These are phyloP conservation scores for Boletus subcaerulescens DNA, from an alignment of 768 basidiomycete species.

Conservation along the genomic window DNA sequence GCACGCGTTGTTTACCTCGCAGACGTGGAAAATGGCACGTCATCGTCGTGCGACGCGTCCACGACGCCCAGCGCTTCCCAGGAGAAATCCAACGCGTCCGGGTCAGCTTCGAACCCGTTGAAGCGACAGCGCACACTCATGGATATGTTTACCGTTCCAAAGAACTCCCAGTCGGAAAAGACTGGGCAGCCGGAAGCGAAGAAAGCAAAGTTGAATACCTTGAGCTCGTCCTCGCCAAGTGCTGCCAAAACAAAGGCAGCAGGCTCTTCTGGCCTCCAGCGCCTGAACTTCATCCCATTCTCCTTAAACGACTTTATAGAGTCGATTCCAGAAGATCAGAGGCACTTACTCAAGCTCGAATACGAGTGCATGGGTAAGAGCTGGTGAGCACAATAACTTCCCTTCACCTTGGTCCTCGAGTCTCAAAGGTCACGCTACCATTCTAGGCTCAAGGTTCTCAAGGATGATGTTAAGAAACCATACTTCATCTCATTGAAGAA, in stretches of 20 bases:
- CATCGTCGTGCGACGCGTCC: slow-evolving; percentile 10
- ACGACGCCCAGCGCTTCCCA: slow-evolving; percentile 25
- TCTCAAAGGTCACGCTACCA: slow-evolving; percentile 6
- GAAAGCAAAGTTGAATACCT: slow-evolving; percentile 41
- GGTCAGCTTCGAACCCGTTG: slow-evolving; percentile 20
- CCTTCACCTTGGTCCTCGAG: neutral
- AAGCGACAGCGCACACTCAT: slow-evolving; percentile 64
- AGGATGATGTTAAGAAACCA: slow-evolving; percentile 70
- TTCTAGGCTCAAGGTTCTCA: slow-evolving; percentile 67
- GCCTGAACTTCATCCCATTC: slow-evolving; percentile 68
- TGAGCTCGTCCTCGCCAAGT: slow-evolving; percentile 20
- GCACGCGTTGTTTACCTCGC: slow-evolving; percentile 41
- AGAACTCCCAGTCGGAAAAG: slow-evolving; percentile 24
- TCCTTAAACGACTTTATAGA: slow-evolving; percentile 52
- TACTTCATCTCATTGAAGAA: slow-evolving; percentile 74
- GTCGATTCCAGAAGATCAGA: slow-evolving; percentile 56
- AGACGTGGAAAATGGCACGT: slow-evolving; percentile 37
- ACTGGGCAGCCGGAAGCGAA: slow-evolving; percentile 38
- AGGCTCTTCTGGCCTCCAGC: slow-evolving; percentile 21
- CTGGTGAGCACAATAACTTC: slow-evolving; percentile 41
- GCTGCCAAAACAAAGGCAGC: slow-evolving; percentile 6
- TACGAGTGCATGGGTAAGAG: slow-evolving; percentile 71
- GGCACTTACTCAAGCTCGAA: slow-evolving; percentile 59
- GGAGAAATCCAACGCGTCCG: slow-evolving; percentile 14
- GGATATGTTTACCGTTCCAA: slow-evolving; percentile 55